Base-by-base conservation (phyloP, 129 eudicot genomes). In the Ambrosia trifida region DNA sequence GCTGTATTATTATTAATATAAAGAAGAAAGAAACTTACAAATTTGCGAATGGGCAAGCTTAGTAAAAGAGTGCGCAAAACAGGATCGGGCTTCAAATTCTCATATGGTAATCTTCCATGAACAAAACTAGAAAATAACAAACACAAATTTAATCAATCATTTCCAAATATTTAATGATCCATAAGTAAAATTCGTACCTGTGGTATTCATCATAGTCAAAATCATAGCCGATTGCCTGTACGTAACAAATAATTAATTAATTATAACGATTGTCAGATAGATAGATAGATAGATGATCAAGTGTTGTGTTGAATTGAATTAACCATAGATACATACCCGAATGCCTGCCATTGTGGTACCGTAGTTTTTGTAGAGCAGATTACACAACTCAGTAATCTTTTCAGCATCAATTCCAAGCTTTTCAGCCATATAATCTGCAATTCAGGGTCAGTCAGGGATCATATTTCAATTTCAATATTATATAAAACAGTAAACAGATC, bases 271-370 rank as follows among this genome's bases (percentile, higher is more conserved):
- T 24, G 28, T 24, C 28, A 24, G 28, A 24, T 24, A 40, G 44
- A 40, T 40, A 10, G n/a, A n/a, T n/a, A n/a, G n/a, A 1, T 2
- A 40, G 44, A 40, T 40, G 44, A 6, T 40, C 43, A 40, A 40
- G 44, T 7, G 11, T 40, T 24, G 28, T 24, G 28, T 0, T 49
- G 3, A 51, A 4, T 12, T n/a, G 13, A 53, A 53, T 52, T 8
- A n/a, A 24, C 1, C 31, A 51, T 30, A 14, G 16, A 33, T 3
- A 19, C 18, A 11, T 19, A 92, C 98, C 84, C 96, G 89, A 47
- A 93, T 90, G 68, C 98, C 98, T 14, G 96, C 96, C 92, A 93
- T 83, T 63, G 98, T 93, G 32, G 98, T 89, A 43, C 98, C 98
- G 66, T 93, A 93, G 70, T 89, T 87, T 68, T 93, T 89, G 83